These are phyloP conservation scores for Xanthoparmelia taractica DNA, from an alignment of 495 filamentous ascomycete genomes.

Conservation along the genomic window DNA sequence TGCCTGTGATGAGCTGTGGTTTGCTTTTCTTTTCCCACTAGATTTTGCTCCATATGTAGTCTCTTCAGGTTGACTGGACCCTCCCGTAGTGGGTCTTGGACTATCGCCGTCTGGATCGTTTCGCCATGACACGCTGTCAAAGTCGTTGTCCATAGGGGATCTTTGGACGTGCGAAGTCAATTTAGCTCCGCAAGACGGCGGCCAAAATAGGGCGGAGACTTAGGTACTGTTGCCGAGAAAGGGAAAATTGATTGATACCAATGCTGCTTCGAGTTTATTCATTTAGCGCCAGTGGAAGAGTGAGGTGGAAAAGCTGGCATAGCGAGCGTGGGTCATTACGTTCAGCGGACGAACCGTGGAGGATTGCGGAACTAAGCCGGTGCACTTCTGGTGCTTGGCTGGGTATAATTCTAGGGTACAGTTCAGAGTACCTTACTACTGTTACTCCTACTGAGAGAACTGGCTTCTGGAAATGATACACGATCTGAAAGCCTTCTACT, in stretches of 20 bases:
- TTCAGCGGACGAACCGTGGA: background rate
- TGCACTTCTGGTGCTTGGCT: background rate
- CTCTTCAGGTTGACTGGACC: conserved; percentile 36
- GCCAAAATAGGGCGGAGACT: background rate
- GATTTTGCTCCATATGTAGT: conserved; percentile 32
- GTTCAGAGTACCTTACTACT: too few relatives aligned
- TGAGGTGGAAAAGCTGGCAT: background rate
- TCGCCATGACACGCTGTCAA: conserved; percentile 52
- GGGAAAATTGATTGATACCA: background rate
- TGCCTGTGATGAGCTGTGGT: conserved; percentile 44
- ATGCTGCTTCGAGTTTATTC: background rate
- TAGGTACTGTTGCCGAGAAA: background rate
- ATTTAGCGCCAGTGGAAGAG: background rate
- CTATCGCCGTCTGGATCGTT: conserved; percentile 43
- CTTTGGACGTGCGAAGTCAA: background rate
- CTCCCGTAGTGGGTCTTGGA: conserved; percentile 43
- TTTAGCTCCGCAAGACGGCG: background rate
- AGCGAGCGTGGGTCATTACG: background rate
- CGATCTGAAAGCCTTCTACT: background rate
- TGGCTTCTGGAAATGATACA: background rate
- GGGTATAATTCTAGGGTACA: background rate
- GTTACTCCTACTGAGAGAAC: too few relatives aligned
- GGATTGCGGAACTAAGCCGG: background rate
- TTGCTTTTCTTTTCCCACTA: conserved; percentile 49
- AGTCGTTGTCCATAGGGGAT: conserved; percentile 42